Percentiles rank a stretch among this genome's conserved stretches.
These are phyloP conservation scores for Pisolithus microcarpus DNA, from an alignment of 768 basidiomycete genomes.

Conservation along the genomic window DNA sequence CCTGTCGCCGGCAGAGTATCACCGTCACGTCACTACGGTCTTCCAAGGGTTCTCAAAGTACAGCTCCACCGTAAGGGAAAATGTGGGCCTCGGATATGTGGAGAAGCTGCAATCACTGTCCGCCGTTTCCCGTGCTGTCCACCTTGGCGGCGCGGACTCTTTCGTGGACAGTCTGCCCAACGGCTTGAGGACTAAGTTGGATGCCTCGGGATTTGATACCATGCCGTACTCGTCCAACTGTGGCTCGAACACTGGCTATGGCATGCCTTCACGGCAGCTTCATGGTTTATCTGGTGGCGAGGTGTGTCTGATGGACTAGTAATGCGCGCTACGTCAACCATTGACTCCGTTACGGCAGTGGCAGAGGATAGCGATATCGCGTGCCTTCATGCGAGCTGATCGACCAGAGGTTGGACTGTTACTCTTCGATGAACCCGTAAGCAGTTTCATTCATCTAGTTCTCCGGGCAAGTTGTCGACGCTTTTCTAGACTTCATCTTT, in stretches of 20 bases:
- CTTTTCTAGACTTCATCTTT: slow-evolving; percentile 62
- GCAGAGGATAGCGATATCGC: slow-evolving; percentile 81
- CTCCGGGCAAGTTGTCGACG: background rate
- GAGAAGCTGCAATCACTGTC: slow-evolving; percentile 49
- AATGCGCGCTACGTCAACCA: slow-evolving; percentile 7
- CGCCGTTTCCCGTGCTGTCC: slow-evolving; percentile 58
- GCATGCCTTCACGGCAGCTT: slow-evolving; percentile 31
- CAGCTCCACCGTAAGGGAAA: slow-evolving; percentile 69
- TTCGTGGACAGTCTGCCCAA: slow-evolving; percentile 61
- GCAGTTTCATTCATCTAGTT: slow-evolving; percentile 18
- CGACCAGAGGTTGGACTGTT: slow-evolving; percentile 71
- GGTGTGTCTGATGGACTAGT: slow-evolving; percentile 35
- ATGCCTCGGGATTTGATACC: slow-evolving; percentile 52
- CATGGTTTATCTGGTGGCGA: slow-evolving; percentile 83
- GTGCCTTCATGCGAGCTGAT: slow-evolving; percentile 80
- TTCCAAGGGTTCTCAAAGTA: slow-evolving; percentile 85
- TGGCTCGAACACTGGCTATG: slow-evolving; percentile 21
- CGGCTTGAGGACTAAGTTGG: slow-evolving; percentile 68
- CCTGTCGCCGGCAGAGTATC: slow-evolving; percentile 63
- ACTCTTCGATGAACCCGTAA: slow-evolving; percentile 79
- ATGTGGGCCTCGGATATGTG: slow-evolving; percentile 79
- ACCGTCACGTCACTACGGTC: slow-evolving; percentile 68
- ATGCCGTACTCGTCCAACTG: slow-evolving; percentile 28
- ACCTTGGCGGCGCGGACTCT: slow-evolving; percentile 61
- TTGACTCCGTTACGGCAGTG: slow-evolving; percentile 43